Conservation (phyloP, 306 rosid genomes). For the Dicorynia guianensis region DNA sequence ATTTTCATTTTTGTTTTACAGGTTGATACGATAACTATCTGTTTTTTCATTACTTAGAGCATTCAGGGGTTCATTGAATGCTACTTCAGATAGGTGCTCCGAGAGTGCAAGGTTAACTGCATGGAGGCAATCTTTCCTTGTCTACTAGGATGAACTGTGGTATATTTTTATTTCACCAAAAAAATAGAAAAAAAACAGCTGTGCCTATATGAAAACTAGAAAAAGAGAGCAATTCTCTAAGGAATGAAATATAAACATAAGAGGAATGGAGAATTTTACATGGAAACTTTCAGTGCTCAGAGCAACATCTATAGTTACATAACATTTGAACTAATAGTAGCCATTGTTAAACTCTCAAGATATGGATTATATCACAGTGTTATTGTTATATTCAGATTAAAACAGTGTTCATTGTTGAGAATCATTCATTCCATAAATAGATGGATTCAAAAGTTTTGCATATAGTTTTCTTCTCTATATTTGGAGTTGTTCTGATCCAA, state of each 20-base stretch:
- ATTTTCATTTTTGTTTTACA: no score
- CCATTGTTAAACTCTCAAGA: neutral
- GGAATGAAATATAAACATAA: neutral
- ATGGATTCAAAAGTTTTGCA: neutral
- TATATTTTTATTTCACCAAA: neutral
- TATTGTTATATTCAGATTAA: neutral
- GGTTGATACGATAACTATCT: neutral
- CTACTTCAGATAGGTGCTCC: neutral
- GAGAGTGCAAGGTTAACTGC: neutral
- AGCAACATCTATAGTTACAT: neutral
- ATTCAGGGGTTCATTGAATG: neutral
- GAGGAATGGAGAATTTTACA: neutral
- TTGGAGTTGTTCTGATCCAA: neutral
- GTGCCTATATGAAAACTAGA: neutral
- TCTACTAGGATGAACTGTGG: neutral
- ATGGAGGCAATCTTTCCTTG: neutral
- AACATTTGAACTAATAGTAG: neutral
- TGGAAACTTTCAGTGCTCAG: neutral
- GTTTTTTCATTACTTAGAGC: neutral
- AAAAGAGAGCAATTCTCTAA: neutral
- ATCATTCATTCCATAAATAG: neutral
- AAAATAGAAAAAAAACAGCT: no score
- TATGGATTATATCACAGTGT: neutral
- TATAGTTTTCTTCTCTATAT: neutral
- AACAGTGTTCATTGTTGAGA: neutral